phyloP scores from a whole-genome alignment of 805 yeast genomes.

The Sugiyamaella floridensis region DNA sequence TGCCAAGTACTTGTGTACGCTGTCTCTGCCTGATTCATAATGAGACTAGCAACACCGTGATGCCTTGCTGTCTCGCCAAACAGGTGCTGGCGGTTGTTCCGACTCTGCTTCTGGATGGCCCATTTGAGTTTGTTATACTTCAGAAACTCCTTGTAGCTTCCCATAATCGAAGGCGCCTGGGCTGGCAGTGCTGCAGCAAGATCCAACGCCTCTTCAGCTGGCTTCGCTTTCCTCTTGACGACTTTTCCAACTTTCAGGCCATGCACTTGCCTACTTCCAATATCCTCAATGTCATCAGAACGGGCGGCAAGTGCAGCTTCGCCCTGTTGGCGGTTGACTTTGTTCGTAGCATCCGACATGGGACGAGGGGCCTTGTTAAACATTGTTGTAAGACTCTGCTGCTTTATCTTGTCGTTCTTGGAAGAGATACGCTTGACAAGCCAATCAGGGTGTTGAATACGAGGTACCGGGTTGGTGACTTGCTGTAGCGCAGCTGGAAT shows the following conservation, averaged over 20 bases:
- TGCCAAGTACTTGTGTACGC: constrained; percentile 80
- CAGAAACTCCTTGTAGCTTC: constrained; percentile 43
- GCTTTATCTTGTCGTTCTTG: constrained; percentile 63
- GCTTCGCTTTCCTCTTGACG: neutral
- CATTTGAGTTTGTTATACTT: constrained; percentile 80
- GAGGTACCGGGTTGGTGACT: constrained; percentile 84
- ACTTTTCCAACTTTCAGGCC: constrained; percentile 1
- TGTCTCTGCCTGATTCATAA: constrained; percentile 67
- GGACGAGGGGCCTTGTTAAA: constrained; percentile 38
- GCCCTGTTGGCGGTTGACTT: constrained; percentile 16
- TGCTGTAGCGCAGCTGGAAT: constrained; percentile 96
- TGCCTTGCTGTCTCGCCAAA: constrained; percentile 58
- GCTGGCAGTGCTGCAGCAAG: constrained; percentile 24
- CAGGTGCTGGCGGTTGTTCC: constrained; percentile 62
- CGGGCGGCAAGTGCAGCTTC: neutral
- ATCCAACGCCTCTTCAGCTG: neutral
- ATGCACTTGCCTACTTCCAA: neutral
- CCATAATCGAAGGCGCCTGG: constrained; percentile 25
- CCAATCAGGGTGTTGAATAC: constrained; percentile 95
- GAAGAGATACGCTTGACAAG: constrained; percentile 54
- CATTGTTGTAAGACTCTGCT: constrained; percentile 54
- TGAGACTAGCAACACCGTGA: constrained; percentile 54
- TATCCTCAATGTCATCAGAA: constrained; percentile 15
- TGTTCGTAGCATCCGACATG: constrained; percentile 30
- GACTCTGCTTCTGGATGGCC: constrained; percentile 66